A percentile compares a stretch with the other conserved stretches of the same genome.
Conservation (phyloP, 345 rosid species). For the Citrus cavaleriei region DNA sequence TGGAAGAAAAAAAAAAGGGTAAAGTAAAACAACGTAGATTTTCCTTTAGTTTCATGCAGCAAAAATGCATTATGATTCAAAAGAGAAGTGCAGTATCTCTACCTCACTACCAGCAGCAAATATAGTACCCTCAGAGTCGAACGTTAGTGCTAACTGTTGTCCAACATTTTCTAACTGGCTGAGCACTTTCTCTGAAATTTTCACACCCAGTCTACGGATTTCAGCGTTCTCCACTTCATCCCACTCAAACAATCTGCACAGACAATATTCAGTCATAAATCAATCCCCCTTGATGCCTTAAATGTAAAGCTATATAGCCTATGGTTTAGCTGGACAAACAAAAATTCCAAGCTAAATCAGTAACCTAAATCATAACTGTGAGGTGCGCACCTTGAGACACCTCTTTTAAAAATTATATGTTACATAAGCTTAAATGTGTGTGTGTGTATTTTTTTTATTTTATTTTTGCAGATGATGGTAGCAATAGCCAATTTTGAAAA, state of each 20-base stretch:
- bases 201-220: slow-evolving; percentile 40
- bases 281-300: background rate
- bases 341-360: background rate
- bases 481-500: background rate
- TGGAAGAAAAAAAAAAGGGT: background rate
- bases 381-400: background rate
- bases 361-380: background rate
- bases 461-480: background rate
- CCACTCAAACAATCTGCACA: slow-evolving; percentile 74
- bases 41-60: background rate
- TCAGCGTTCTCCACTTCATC: slow-evolving; percentile 33
- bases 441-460: no score
- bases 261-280: slow-evolving; percentile 1
- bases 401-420: background rate
- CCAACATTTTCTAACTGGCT: slow-evolving; percentile 54
- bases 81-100: slow-evolving; percentile 13
- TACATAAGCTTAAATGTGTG: background rate
- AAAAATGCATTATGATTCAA: background rate
- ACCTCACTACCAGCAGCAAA: slow-evolving; percentile 93
- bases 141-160: slow-evolving; percentile 71
- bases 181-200: slow-evolving; percentile 51
- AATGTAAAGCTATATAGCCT: background rate
- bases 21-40: no score
- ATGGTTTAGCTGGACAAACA: no score
- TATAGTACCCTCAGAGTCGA: slow-evolving; percentile 59